These are phyloP conservation scores for Crassisporium funariophilum DNA, from an alignment of 768 basidiomycete species.

Conservation along the genomic window DNA sequence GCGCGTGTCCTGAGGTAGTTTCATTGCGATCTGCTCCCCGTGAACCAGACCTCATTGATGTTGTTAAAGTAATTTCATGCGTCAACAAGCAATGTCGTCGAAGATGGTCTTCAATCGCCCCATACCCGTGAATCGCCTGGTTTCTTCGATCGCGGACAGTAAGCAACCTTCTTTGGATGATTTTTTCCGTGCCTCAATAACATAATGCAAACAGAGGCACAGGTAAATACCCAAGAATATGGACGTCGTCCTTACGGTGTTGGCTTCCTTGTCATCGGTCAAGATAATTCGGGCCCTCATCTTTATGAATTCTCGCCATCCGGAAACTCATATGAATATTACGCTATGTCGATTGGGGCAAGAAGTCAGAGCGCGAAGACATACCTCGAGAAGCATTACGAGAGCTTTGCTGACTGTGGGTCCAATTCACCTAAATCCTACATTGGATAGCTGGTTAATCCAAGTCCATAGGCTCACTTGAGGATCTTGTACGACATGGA, in stretches of 20 bases:
- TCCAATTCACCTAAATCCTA: constrained; percentile 16
- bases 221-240: constrained; percentile 98
- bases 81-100: constrained; percentile 95
- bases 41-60: too few species aligned
- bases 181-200: background rate
- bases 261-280: constrained; percentile 95
- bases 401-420: constrained; percentile 84
- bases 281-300: constrained; percentile 96
- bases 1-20: constrained; percentile 92
- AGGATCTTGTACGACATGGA: constrained; percentile 90
- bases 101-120: constrained; percentile 96
- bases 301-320: constrained; percentile 98
- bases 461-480: constrained; percentile 62
- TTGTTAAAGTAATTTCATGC: constrained; percentile 89
- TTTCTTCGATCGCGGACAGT: constrained; percentile 95
- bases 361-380: constrained; percentile 98
- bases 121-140: constrained; percentile 91
- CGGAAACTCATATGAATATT: constrained; percentile 97
- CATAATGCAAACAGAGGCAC: constrained; percentile 68
- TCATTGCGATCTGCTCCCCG: too few species aligned
- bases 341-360: constrained; percentile 97
- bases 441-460: background rate
- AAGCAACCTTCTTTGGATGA: constrained; percentile 32
- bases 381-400: constrained; percentile 93
- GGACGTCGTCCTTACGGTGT: constrained; percentile 97